Evolutionary conservation across 2,329 filamentous ascomycete genomes (phyloP).

Genomic region (Zarea fungicola): DNA sequence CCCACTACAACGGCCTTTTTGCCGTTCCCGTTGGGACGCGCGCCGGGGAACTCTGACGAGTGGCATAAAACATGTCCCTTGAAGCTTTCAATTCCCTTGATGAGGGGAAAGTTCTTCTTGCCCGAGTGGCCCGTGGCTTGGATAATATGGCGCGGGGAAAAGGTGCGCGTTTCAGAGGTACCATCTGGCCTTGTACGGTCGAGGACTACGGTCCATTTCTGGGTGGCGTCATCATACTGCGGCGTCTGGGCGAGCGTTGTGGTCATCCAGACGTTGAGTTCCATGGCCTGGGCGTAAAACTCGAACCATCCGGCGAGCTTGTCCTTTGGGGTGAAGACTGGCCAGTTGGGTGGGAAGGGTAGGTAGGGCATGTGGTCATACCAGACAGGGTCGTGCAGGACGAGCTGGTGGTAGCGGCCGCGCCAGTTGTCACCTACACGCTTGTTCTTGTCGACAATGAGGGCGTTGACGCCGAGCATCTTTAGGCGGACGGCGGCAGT

Average conservation of each 20-base stretch:
- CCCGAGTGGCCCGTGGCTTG: conserved; percentile 65
- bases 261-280: conserved; percentile 59
- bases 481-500: conserved; percentile 41
- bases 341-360: conserved; percentile 56
- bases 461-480: conserved; percentile 36
- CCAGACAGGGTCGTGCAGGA: conserved; percentile 61
- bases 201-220: conserved; percentile 49
- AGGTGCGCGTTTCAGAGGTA: conserved; percentile 43
- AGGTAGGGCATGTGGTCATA: conserved; percentile 56
- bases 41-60: conserved; percentile 54
- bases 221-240: conserved; percentile 44
- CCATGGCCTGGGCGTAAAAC: conserved; percentile 53
- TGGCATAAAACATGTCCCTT: conserved; percentile 56
- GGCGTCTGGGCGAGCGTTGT: conserved; percentile 44
- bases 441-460: conserved; percentile 40
- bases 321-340: conserved; percentile 62
- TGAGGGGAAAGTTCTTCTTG: conserved; percentile 54
- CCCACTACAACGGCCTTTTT: conserved; percentile 63
- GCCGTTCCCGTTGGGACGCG: conserved; percentile 46
- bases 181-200: conserved; percentile 45
- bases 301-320: conserved; percentile 62
- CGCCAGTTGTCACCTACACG: conserved; percentile 52
- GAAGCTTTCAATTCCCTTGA: conserved; percentile 55
- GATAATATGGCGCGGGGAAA: conserved; percentile 59
- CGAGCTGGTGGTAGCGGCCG: conserved; percentile 48